A percentile compares a stretch with the other conserved stretches of the same genome.
These are phyloP conservation scores for Ustilago shanxiensis DNA, from an alignment of 1,284 basidiomycete genomes.

Conservation along the genomic window DNA sequence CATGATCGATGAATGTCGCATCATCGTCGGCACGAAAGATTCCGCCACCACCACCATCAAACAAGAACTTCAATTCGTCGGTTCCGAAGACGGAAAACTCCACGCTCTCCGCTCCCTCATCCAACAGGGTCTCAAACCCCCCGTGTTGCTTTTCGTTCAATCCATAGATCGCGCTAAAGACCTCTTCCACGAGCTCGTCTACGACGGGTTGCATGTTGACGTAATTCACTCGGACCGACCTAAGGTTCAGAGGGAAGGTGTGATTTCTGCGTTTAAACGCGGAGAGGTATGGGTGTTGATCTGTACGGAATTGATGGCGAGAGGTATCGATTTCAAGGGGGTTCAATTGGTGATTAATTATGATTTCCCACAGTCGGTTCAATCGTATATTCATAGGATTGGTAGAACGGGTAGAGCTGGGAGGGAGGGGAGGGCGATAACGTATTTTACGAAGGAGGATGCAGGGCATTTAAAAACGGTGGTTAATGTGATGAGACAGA, in stretches of 20 bases:
- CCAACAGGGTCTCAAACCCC: slow-evolving; percentile 82
- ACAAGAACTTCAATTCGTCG: slow-evolving; percentile 90
- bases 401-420: slow-evolving; percentile 96
- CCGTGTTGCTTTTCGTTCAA: slow-evolving; percentile 92
- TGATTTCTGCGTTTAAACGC: slow-evolving; percentile 79
- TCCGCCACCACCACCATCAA: slow-evolving; percentile 81
- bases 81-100: slow-evolving; percentile 91
- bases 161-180: slow-evolving; percentile 91
- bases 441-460: slow-evolving; percentile 95
- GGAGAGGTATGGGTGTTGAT: slow-evolving; percentile 72
- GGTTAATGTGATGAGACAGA: slow-evolving; percentile 92
- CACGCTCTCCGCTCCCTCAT: slow-evolving; percentile 83
- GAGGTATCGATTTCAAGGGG: slow-evolving; percentile 98
- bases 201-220: slow-evolving; percentile 88
- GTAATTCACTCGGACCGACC: slow-evolving; percentile 90
- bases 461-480: slow-evolving; percentile 92
- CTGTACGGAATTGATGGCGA: slow-evolving; percentile 74
- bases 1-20: slow-evolving; percentile 72
- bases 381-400: slow-evolving; percentile 95
- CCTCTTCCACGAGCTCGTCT: slow-evolving; percentile 85
- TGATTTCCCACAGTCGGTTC: slow-evolving; percentile 74
- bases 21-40: slow-evolving; percentile 76
- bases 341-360: slow-evolving; percentile 93
- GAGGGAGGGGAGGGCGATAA: slow-evolving; percentile 88
- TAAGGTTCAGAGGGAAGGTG: slow-evolving; percentile 85